Evolutionary conservation across 768 basidiomycete species (phyloP).

Genomic region (Coprinellus micaceus): DNA sequence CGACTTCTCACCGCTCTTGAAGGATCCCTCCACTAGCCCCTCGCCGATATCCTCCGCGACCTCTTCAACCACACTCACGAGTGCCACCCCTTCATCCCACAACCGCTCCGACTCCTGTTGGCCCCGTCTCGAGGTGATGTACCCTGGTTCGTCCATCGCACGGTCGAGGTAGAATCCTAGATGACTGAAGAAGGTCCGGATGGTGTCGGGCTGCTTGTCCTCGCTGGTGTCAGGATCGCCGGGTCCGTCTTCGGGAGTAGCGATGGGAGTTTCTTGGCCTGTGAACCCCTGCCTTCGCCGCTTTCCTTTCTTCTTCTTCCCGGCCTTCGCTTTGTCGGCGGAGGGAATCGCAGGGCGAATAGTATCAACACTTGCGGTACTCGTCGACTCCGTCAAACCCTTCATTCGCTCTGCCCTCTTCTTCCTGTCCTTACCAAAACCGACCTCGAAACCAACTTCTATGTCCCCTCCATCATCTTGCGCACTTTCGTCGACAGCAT

Average conservation of each 20-base stretch:
- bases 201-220: conserved; percentile 7
- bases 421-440: conserved; percentile 13
- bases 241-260: too few relatives aligned
- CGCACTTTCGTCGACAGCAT: background rate
- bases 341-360: background rate
- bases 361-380: background rate
- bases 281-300: background rate
- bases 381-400: background rate
- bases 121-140: conserved; percentile 19
- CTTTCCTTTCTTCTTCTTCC: conserved; percentile 10
- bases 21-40: too few relatives aligned
- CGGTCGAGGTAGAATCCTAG: conserved; percentile 21
- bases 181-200: conserved; percentile 17
- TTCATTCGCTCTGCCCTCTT: conserved; percentile 12
- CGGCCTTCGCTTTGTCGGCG: conserved; percentile 10
- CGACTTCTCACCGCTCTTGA: too few relatives aligned
- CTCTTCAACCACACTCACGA: conserved; percentile 20
- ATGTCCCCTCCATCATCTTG: background rate
- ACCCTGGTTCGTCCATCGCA: conserved; percentile 21
- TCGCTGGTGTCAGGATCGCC: too few relatives aligned
- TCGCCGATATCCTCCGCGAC: conserved; percentile 14
- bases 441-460: background rate
- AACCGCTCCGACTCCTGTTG: conserved; percentile 15
- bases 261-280: background rate
- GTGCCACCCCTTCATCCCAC: conserved; percentile 19